Conservation (phyloP, 495 filamentous ascomycete genomes). For the Neurospora pannonica region DNA sequence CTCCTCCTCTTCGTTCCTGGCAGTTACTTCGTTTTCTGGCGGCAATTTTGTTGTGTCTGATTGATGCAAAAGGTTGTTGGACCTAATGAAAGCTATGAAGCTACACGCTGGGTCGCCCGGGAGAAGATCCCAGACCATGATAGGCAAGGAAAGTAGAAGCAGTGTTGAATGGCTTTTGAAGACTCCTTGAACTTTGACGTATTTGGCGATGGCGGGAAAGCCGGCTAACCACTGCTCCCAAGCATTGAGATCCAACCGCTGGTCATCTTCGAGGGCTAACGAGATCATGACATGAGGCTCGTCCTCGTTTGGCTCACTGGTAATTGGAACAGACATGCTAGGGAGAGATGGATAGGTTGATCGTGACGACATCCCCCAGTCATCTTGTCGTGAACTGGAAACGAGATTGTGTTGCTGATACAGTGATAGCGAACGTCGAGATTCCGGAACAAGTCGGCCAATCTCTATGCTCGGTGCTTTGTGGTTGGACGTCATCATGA, state of each 20-base stretch:
- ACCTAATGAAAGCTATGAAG: conserved; percentile 44
- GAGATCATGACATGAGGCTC: conserved; percentile 45
- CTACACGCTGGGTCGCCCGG: conserved; percentile 40
- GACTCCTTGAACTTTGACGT: conserved; percentile 42
- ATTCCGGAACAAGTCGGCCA: conserved; percentile 21
- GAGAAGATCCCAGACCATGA: conserved; percentile 45
- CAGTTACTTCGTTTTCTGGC: not conserved
- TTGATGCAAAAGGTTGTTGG: conserved; percentile 29
- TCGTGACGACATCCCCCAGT: conserved; percentile 11
- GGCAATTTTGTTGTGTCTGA: not conserved
- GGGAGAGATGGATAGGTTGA: conserved; percentile 7
- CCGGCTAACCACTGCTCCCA: conserved; percentile 40
- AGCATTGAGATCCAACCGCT: conserved; percentile 33
- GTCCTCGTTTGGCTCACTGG: conserved; percentile 31
- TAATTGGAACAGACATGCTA: conserved; percentile 10
- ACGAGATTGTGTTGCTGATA: conserved; percentile 15
- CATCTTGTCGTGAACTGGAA: not conserved
- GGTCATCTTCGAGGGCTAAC: conserved; percentile 42
- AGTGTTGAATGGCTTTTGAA: conserved; percentile 45
- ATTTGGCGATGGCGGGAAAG: conserved; percentile 39
- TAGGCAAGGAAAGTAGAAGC: conserved; percentile 37
- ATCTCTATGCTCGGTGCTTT: conserved; percentile 43
- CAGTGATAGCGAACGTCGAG: conserved; percentile 23
- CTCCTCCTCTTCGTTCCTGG: not conserved
- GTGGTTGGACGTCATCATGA: conserved; percentile 44